These are phyloP conservation scores for Talaromyces sp. DNA, from an alignment of 2,329 filamentous ascomycete genomes.

Conservation along the genomic window DNA sequence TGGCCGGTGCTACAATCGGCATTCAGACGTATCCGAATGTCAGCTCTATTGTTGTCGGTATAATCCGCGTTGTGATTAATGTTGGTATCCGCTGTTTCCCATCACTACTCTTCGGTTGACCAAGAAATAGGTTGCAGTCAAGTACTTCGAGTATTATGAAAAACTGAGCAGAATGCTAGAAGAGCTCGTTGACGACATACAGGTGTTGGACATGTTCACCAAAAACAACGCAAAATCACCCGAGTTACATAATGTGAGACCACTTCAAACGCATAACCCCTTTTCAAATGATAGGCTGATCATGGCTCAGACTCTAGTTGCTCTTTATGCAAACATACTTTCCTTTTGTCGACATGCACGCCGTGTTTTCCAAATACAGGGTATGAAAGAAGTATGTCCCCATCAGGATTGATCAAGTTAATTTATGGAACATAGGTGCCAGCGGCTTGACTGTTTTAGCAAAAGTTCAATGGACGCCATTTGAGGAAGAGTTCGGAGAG, in stretches of 20 bases:
- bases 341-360: conserved; percentile 12
- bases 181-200: conserved; percentile 9
- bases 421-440: not conserved
- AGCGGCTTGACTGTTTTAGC: not conserved
- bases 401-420: too few relatives aligned
- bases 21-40: conserved; percentile 16
- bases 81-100: not conserved
- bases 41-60: conserved; percentile 14
- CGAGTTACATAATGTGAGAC: conserved; percentile 9
- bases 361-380: conserved; percentile 7
- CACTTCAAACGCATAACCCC: too few relatives aligned
- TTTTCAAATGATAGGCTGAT: not conserved
- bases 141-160: conserved; percentile 16
- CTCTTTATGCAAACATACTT: conserved; percentile 8
- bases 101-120: not conserved
- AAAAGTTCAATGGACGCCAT: conserved; percentile 17
- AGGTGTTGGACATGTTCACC: conserved; percentile 12
- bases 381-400: not conserved
- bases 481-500: conserved; percentile 15
- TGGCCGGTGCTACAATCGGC: conserved; percentile 12
- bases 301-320: not conserved
- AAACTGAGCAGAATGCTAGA: conserved; percentile 16
- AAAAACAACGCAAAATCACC: not conserved
- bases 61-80: conserved; percentile 16
- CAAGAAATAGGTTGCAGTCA: conserved; percentile 7